Base-by-base conservation (phyloP, 768 basidiomycete species). In the Guyanaporus albipodus region DNA sequence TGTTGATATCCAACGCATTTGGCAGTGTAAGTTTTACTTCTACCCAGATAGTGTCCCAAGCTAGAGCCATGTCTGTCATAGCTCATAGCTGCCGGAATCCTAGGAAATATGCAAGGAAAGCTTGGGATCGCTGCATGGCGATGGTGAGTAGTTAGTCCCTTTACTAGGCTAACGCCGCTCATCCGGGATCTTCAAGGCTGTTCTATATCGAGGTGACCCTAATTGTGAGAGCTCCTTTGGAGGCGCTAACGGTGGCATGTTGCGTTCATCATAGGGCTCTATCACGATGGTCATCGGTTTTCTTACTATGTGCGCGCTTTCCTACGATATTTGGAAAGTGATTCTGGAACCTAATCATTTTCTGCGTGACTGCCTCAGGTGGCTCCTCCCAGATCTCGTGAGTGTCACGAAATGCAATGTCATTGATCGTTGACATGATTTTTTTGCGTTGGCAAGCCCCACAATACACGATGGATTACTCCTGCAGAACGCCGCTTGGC, bases 71-170 rank as follows among this genome's bases (percentile, higher is more conserved):
- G n/a, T 21, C 8, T 11, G 10, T 22, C 21, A 17, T 17, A 85
- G 79, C 60, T 87, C 7, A 77, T 87, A 57, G 87, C 85, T 14
- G 85, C 85, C n/a, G 86, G 83, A 10, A 83, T 88, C 44, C 71
- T 91, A 14, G 67, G 72, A 1, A 74, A 72, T 34, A 83, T 88
- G 85, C 76, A 89, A 50, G 85, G 83, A 2, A 73, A 71, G 41
- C 68, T 76, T 4, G 85, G 85, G 2, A 80, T 85, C 33, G 60
- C 79, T 23, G 84, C 82, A 9, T 88, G 86, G 86, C 58, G 82
- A 70, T 88, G 80, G 82, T 80, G 50, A 49, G 69, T 46, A 11
- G 17, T n/a, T 17, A 9, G n/a, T 41, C 22, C 39, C 22, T 33
- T 27, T 23, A n/a, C 21, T 22, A 22, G 14, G 36, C 31, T 23